These are phyloP conservation scores for Glycyrrhiza uralensis DNA, from an alignment of 306 rosid genomes.

Conservation along the genomic window DNA sequence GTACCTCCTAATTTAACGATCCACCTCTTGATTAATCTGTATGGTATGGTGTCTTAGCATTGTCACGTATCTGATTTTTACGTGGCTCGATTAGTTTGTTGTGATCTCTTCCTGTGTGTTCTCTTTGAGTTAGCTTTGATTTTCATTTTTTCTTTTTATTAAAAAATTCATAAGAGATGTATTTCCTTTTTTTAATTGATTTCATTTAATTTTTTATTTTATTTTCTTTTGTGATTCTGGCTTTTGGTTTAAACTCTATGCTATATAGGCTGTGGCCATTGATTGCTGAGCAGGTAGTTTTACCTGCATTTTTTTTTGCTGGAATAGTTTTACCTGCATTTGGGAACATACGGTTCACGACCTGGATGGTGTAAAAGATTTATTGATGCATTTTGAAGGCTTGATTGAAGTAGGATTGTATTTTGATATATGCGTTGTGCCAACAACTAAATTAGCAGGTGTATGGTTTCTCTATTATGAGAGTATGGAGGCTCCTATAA, in stretches of 20 bases:
- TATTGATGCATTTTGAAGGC: slow-evolving; percentile 25
- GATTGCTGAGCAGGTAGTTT: slow-evolving; percentile 21
- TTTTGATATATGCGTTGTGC: slow-evolving; percentile 19
- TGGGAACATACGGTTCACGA: neutral
- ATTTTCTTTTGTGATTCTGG: neutral
- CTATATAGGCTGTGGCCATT: neutral
- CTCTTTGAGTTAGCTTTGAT: slow-evolving; percentile 2
- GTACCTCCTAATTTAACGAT: neutral
- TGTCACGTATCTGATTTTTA: neutral
- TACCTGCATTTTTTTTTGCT: slow-evolving; percentile 28
- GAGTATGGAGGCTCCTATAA: slow-evolving; percentile 27
- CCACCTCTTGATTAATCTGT: slow-evolving; percentile 29
- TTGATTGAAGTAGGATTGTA: neutral
- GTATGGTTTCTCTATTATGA: slow-evolving; percentile 17
- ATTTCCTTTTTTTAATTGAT: neutral
- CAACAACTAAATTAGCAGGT: slow-evolving; percentile 25
- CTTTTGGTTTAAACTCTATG: slow-evolving; percentile 5
- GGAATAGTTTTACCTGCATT: slow-evolving; percentile 13
- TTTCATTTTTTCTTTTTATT: neutral
- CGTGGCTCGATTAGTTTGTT: neutral
- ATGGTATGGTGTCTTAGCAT: slow-evolving; percentile 34
- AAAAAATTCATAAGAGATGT: neutral
- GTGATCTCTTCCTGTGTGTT: slow-evolving; percentile 7
- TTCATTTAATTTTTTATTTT: neutral
- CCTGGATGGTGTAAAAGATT: slow-evolving; percentile 18